Percentiles rank a stretch among this genome's conserved stretches.
phyloP scores from a whole-genome alignment of 2,329 filamentous ascomycete species.

The Ophiostoma ips region DNA sequence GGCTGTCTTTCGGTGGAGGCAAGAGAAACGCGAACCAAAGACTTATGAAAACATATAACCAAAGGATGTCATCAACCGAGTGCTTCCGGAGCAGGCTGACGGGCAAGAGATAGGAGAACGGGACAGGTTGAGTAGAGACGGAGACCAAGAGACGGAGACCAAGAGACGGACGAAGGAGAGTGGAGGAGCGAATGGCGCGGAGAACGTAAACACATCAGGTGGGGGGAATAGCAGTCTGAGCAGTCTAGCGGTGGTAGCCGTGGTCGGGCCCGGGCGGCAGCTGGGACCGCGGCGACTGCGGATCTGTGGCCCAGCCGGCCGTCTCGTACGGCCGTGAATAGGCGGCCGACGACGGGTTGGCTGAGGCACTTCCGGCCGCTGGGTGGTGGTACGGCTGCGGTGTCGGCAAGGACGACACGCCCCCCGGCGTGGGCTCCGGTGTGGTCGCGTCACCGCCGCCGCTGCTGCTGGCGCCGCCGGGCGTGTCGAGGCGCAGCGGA shows the following conservation, averaged over 20 bases:
- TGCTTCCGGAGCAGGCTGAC: slow-evolving; percentile 1
- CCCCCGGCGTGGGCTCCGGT: slow-evolving; percentile 7
- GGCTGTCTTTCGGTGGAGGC: background rate
- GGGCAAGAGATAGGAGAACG: too few relatives aligned
- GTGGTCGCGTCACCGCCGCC: slow-evolving; percentile 7
- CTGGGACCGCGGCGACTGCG: slow-evolving; percentile 14
- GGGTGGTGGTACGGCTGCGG: slow-evolving; percentile 1
- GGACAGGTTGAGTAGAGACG: too few relatives aligned
- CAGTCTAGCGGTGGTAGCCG: background rate
- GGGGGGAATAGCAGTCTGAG: too few relatives aligned
- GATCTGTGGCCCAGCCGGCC: slow-evolving; percentile 10
- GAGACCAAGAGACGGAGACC: background rate
- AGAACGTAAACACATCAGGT: too few relatives aligned
- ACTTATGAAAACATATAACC: background rate
- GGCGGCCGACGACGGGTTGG: background rate
- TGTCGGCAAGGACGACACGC: slow-evolving; percentile 3
- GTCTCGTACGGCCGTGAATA: slow-evolving; percentile 15
- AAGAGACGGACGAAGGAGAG: background rate
- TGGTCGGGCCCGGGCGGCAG: slow-evolving; percentile 28
- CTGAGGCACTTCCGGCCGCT: background rate
- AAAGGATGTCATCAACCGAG: background rate
- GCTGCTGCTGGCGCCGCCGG: slow-evolving; percentile 16
- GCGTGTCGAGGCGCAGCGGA: slow-evolving; percentile 10
- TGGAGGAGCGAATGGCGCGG: too few relatives aligned
- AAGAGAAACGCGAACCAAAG: background rate